These are phyloP conservation scores for Harrya chromipes DNA, from an alignment of 768 basidiomycete species.

Conservation along the genomic window DNA sequence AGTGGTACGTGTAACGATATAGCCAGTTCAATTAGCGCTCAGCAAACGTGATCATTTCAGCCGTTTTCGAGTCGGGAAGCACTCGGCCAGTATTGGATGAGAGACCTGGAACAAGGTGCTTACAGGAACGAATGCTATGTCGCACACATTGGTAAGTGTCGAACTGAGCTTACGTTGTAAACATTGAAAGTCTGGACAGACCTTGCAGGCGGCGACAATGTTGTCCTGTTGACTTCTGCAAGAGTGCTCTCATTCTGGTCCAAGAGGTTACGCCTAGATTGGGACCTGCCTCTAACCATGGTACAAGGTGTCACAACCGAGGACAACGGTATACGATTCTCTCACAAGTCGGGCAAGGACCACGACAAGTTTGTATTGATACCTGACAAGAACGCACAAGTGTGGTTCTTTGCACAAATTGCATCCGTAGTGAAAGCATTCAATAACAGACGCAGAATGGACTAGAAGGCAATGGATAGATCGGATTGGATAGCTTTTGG, in stretches of 20 bases:
- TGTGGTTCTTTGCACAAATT: constrained; percentile 80
- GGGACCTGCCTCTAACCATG: constrained; percentile 87
- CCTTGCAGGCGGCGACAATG: constrained; percentile 74
- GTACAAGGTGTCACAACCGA: constrained; percentile 88
- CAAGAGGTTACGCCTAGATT: constrained; percentile 78
- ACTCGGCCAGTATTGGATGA: constrained; percentile 95
- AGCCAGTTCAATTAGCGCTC: neutral
- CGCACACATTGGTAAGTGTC: constrained; percentile 78
- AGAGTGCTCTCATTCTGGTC: constrained; percentile 84
- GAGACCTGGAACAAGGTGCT: constrained; percentile 85
- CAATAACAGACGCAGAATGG: constrained; percentile 74
- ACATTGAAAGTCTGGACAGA: constrained; percentile 40
- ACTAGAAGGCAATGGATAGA: constrained; percentile 30
- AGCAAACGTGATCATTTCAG: constrained; percentile 37
- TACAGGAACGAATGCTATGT: constrained; percentile 85
- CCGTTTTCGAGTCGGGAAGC: constrained; percentile 90
- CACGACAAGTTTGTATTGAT: constrained; percentile 76
- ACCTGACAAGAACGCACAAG: constrained; percentile 68
- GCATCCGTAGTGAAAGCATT: constrained; percentile 73
- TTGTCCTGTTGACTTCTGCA: constrained; percentile 74
- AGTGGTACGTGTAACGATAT: constrained; percentile 49
- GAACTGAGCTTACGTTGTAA: neutral
- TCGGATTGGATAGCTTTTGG: constrained; percentile 10
- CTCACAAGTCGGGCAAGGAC: constrained; percentile 73
- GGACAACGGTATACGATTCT: constrained; percentile 85